Conservation (phyloP, 441 rosid genomes). For the Monsonia emarginata region DNA sequence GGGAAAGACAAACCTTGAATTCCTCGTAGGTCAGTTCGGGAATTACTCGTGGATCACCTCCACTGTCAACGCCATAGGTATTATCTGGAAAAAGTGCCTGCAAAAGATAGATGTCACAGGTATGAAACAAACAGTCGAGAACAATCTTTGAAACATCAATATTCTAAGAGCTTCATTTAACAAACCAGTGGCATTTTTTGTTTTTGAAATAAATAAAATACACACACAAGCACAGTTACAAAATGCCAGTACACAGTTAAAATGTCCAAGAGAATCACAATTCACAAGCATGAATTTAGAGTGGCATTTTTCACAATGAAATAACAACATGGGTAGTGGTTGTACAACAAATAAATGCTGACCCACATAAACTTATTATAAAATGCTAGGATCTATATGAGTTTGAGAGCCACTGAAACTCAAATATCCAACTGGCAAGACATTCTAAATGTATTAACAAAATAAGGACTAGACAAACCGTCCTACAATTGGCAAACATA, state of each 20-base stretch:
- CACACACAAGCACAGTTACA: too few species aligned
- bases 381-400: neutral
- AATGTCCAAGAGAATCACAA: neutral
- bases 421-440: neutral
- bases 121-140: neutral
- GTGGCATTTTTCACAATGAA: neutral
- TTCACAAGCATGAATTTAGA: neutral
- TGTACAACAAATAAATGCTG: too few species aligned
- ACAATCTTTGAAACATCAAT: neutral
- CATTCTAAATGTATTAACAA: neutral
- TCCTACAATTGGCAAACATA: neutral
- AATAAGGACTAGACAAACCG: neutral
- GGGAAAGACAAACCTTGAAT: constrained; percentile 48
- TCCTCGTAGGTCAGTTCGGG: constrained; percentile 70
- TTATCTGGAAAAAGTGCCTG: constrained; percentile 86
- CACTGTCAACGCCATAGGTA: constrained; percentile 88
- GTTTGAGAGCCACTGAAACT: neutral
- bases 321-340: neutral
- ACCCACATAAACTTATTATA: neutral
- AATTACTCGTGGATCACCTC: constrained; percentile 90
- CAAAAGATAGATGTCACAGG: constrained; percentile 15
- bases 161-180: neutral
- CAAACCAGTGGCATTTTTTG: neutral
- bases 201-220: too few species aligned
- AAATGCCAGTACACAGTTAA: too few species aligned